A percentile compares a stretch with the other conserved stretches of the same genome.
phyloP scores from a whole-genome alignment of 164 flowering plant species.

The Vitis amurensis region DNA sequence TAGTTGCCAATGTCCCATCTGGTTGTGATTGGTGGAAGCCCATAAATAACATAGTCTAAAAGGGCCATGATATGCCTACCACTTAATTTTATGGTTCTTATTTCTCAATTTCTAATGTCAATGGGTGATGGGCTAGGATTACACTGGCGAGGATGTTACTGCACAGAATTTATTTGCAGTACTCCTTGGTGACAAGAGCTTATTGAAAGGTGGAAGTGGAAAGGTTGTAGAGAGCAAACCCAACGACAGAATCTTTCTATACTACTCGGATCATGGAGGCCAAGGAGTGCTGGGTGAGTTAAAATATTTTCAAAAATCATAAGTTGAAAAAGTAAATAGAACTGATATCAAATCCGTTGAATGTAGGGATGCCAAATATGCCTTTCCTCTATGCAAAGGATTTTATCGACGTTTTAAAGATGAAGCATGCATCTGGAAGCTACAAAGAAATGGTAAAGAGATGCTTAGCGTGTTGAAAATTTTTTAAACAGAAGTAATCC shows the following conservation, averaged over 20 bases:
- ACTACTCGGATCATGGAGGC: slow-evolving; percentile 96
- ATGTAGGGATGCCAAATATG: slow-evolving; percentile 78
- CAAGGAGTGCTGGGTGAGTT: slow-evolving; percentile 90
- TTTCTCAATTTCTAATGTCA: no score
- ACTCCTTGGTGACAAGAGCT: slow-evolving; percentile 70
- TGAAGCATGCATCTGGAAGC: slow-evolving; percentile 65
- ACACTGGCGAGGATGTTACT: slow-evolving; percentile 68
- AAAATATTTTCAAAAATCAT: no score
- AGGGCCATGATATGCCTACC: no score
- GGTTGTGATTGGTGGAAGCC: no score
- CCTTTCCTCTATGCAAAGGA: slow-evolving; percentile 74
- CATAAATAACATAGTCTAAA: no score
- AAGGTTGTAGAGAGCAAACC: slow-evolving; percentile 80
- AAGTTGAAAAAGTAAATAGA: no score
- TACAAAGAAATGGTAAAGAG: slow-evolving; percentile 86
- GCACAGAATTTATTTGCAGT: slow-evolving; percentile 77
- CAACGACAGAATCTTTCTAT: slow-evolving; percentile 74
- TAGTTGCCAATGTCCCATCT: no score
- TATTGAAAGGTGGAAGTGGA: slow-evolving; percentile 82
- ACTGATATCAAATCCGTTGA: no score
- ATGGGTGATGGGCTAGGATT: slow-evolving; percentile 38
- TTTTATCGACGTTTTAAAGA: slow-evolving; percentile 75
- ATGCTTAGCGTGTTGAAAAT: background rate
- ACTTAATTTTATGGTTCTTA: no score
- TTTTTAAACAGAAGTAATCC: background rate